Evolutionary conservation across 2,329 filamentous ascomycete genomes (phyloP), one percentile per base, ranked within the genome.

Genomic region (Hypoxylon sp.): DNA sequence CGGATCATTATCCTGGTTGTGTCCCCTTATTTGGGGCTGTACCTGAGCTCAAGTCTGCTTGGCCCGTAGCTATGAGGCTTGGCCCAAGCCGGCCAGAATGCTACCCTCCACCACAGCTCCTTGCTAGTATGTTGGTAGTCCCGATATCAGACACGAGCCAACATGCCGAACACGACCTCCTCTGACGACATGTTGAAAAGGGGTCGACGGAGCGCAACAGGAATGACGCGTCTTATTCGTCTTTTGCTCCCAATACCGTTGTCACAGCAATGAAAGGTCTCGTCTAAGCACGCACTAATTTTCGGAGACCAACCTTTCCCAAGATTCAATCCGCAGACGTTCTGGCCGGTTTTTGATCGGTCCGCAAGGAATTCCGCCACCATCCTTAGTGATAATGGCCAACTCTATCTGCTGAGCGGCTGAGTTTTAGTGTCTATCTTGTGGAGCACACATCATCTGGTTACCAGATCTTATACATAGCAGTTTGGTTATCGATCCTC

Each of bases 1-100:
- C 60, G 61, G 65, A 68, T 69, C 65, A 62, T 59, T 38, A 65
- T 61, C 65, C 60, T 70, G 66, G 65, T 63, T 60, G 57, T 48
- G 63, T 60, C 70, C 72, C 72, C 73, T 66, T 71, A 66, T 69
- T 76, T 68, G 73, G 70, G 74, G 74, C 73, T 76, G 74, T 76
- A 75, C 73, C 73, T 75, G 71, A 72, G 62, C 70, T 71, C 38
- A 34, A 49, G 21, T 62, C 46, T 49, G 53, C 52, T 67, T 65
- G 36, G 64, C 43, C 48, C 53, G 32, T 62, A 49, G 52, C 53
- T 51, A 23, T 63, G 68, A 68, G 65, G 68, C 65, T 70, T 65
- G 67, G 67, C 67, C 61, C 55, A 43, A 56, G 57, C 41, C 57
- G 60, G 63, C 68, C 65, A 68, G 43, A 70, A 70, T 72, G 59